A percentile compares a stretch with the other conserved stretches of the same genome.
phyloP scores from a whole-genome alignment of 495 filamentous ascomycete species.

The Podospora pseudocomata region DNA sequence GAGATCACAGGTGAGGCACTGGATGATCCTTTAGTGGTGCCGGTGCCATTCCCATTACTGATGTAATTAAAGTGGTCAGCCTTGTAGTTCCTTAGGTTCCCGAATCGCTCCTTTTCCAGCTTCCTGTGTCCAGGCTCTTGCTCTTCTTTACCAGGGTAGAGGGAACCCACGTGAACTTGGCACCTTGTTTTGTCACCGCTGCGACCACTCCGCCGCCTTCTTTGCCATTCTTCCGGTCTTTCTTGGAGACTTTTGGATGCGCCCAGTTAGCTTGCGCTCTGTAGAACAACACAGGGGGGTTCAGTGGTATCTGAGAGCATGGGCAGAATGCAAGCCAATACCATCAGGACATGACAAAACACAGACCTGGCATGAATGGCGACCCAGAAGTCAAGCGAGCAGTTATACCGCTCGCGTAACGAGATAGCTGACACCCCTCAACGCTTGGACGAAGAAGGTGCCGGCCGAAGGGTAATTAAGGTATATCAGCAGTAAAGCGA shows the following conservation, averaged over 20 bases:
- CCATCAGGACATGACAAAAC: background rate
- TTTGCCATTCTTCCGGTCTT: conserved; percentile 53
- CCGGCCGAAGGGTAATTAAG: background rate
- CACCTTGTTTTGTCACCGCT: conserved; percentile 50
- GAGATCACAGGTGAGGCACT: conserved; percentile 41
- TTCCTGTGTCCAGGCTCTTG: conserved; percentile 3
- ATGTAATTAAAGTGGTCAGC: conserved; percentile 21
- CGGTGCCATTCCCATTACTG: conserved; percentile 28
- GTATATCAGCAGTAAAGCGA: background rate
- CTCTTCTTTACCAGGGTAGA: conserved; percentile 10
- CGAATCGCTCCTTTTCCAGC: background rate
- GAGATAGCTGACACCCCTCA: conserved; percentile 14
- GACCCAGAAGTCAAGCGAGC: conserved; percentile 25
- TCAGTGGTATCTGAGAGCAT: background rate
- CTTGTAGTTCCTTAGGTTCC: conserved; percentile 7
- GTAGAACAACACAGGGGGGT: background rate
- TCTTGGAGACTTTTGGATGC: conserved; percentile 39
- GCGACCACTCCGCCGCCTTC: conserved; percentile 48
- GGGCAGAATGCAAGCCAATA: background rate
- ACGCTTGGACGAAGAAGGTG: conserved; percentile 4
- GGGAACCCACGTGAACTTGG: conserved; percentile 47
- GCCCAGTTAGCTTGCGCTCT: conserved; percentile 18
- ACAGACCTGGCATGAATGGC: conserved; percentile 49
- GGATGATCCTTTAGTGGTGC: conserved; percentile 34
- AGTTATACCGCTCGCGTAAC: conserved; percentile 38